Conservation (phyloP, 495 filamentous ascomycete species). For the Penicillium maclennaniae region DNA sequence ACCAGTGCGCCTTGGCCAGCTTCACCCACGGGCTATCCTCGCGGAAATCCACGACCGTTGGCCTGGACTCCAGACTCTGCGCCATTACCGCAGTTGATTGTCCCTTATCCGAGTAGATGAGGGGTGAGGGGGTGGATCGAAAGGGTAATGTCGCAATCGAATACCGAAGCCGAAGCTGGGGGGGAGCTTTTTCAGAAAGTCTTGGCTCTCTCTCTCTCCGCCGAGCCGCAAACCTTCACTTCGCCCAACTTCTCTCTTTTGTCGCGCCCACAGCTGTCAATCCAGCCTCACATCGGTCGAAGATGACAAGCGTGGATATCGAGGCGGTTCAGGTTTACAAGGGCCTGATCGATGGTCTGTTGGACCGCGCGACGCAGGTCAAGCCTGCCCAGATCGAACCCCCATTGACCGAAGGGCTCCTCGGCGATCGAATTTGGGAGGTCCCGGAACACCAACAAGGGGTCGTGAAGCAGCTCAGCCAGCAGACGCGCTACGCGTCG, state of each 20-base stretch:
- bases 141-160: conserved; percentile 17
- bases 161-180: conserved; percentile 18
- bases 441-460: conserved; percentile 26
- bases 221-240: conserved; percentile 21
- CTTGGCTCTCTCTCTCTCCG: conserved; percentile 27
- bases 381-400: conserved; percentile 75
- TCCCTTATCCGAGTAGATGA: conserved; percentile 23
- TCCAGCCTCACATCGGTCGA: conserved; percentile 1
- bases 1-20: conserved; percentile 82
- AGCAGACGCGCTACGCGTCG: conserved; percentile 55
- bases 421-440: conserved; percentile 41
- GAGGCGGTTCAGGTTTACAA: conserved; percentile 54
- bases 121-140: conserved; percentile 29
- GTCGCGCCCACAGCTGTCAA: conserved; percentile 3
- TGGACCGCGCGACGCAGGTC: conserved; percentile 58
- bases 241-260: conserved; percentile 4
- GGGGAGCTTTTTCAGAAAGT: conserved; percentile 24
- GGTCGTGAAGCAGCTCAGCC: conserved; percentile 23
- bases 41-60: conserved; percentile 64
- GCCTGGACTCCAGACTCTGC: conserved; percentile 48
- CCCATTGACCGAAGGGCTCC: conserved; percentile 56
- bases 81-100: conserved; percentile 43
- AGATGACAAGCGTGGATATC: conserved; percentile 51
- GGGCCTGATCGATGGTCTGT: conserved; percentile 54
- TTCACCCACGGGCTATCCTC: conserved; percentile 78